A percentile compares a stretch with the other conserved stretches of the same genome.
These are phyloP conservation scores for Stagonosporopsis rhizophila DNA, from an alignment of 2,329 filamentous ascomycete genomes.

Conservation along the genomic window DNA sequence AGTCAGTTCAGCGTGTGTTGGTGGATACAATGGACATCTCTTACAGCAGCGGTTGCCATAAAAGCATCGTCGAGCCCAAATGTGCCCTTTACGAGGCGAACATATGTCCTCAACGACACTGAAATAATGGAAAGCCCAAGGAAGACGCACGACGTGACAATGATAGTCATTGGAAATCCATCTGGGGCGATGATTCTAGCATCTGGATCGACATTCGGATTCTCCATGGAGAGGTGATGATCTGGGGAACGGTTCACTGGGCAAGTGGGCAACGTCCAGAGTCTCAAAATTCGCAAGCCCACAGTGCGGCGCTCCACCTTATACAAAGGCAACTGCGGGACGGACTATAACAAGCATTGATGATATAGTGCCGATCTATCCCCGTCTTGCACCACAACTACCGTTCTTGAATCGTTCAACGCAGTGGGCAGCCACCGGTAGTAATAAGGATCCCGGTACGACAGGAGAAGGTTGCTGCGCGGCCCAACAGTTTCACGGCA, in stretches of 20 bases:
- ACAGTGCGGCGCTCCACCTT: slow-evolving; percentile 6
- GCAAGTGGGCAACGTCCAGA: not conserved
- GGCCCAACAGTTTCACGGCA: slow-evolving; percentile 16
- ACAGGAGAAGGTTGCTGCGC: not conserved
- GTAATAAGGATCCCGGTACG: slow-evolving; percentile 1
- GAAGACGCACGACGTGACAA: slow-evolving; percentile 24
- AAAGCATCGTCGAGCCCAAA: slow-evolving; percentile 30
- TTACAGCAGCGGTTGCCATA: slow-evolving; percentile 25
- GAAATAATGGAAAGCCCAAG: slow-evolving; percentile 23
- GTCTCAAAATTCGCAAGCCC: not conserved
- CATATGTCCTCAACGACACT: slow-evolving; percentile 27
- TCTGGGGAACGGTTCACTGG: slow-evolving; percentile 9
- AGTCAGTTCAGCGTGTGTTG: not conserved
- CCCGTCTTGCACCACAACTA: not conserved
- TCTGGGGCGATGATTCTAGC: slow-evolving; percentile 21
- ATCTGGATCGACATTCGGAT: slow-evolving; percentile 20
- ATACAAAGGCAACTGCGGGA: slow-evolving; percentile 1
- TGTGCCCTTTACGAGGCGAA: slow-evolving; percentile 23
- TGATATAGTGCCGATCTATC: slow-evolving; percentile 13
- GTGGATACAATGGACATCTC: not conserved
- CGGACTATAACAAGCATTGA: slow-evolving; percentile 6
- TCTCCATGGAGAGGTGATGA: slow-evolving; percentile 9
- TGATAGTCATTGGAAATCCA: slow-evolving; percentile 28
- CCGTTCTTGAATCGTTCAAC: slow-evolving; percentile 9
- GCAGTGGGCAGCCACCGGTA: not conserved